Evolutionary conservation across 2,329 filamentous ascomycete species (phyloP), one percentile per base, ranked within the genome.

Genomic region (Fusarium albidum): DNA sequence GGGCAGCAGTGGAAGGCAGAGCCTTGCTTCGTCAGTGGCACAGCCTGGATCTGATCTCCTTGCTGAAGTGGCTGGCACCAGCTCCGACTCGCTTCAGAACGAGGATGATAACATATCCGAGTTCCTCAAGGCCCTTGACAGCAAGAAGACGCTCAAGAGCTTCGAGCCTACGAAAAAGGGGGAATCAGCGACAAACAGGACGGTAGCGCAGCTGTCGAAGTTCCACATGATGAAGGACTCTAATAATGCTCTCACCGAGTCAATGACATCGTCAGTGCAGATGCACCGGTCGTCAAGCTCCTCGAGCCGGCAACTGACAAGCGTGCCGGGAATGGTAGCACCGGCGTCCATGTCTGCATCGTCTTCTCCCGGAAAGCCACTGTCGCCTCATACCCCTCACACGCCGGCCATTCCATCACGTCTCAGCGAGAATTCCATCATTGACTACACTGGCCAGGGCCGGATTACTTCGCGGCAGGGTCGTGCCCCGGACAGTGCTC

Each of bases 81-180:
- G 87, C 80, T 79, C 90, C 68, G 79, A 90, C 6, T 88, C 85
- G 3, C 77, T 88, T 39, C 83, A 86, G 57, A 82, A 88, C 0
- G 94, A 98, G 64, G 92, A 96, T 66, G 91, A 96, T 65, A 93
- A 95, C 59, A 96, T 99, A 33, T 92, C 91, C 1, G 92, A 96
- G 45, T 99, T 98, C 65, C 77, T 99, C 56, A 96, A 96, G 67
- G 82, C 92, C 57, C 80, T 99, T 7, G 94, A 98, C 55, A 88
- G 86, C 65, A 91, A 91, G 70, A 96, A 93, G 73, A 94, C 92
- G n/a, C 74, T 95, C 21, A 87, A 86, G 71, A 91, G 88, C 71
- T 90, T 97, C 51, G 87, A 92, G 57, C 78, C 80, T 39, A 80
- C 84, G 13, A 87, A 83, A 64, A 86, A 83, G 57, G 82, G 85